Base-by-base conservation (phyloP, 2,329 filamentous ascomycete species). In the Monilinia laxa region DNA sequence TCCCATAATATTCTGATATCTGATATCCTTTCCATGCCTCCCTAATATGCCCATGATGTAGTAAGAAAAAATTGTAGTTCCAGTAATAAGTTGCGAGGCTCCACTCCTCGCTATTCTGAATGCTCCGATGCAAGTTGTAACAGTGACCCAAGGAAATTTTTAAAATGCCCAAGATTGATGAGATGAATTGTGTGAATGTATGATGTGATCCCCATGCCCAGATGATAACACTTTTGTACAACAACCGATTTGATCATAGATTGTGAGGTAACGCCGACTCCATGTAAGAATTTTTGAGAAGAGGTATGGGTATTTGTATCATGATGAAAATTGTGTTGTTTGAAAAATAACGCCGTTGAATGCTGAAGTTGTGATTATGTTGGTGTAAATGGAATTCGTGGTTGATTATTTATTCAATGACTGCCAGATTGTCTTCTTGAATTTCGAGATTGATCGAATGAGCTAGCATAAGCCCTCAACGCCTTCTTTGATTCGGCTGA, bases 381-480 rank as follows among this genome's bases (percentile, higher is more conserved):
- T 54, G 54, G 64, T 66, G 51, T 47, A 62, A 68, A 54, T 49
- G 10, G 40, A 42, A 25, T 18, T 59, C 10, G 28, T 54, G 11
- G n/a, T 42, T 54, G 31, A 23, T 40, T 65, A n/a, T 45, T 49
- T 16, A 18, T 67, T 69, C 70, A 75, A 47, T 75, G 69, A 38
- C 71, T 71, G n/a, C 58, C 45, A 11, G 74, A 77, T 71, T 75
- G 75, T 51, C 76, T 71, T 62, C 75, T 69, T 20, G 70, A 72
- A 60, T 76, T 75, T 65, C 76, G 75, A 67, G 75, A 77, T 66
- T 93, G 90, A 78, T 97, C 93, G 77, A 97, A 97, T 2, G 90
- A 92, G 76, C 90, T 91, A 71, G 91, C 91, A 78, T 97, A 97
- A 72, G 90, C 89, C 76, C 89, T 87, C 47, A 97, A 85, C 77